Evolutionary conservation across 2,329 filamentous ascomycete genomes (phyloP).

Genomic region (Drechslerella stenobrocha): DNA sequence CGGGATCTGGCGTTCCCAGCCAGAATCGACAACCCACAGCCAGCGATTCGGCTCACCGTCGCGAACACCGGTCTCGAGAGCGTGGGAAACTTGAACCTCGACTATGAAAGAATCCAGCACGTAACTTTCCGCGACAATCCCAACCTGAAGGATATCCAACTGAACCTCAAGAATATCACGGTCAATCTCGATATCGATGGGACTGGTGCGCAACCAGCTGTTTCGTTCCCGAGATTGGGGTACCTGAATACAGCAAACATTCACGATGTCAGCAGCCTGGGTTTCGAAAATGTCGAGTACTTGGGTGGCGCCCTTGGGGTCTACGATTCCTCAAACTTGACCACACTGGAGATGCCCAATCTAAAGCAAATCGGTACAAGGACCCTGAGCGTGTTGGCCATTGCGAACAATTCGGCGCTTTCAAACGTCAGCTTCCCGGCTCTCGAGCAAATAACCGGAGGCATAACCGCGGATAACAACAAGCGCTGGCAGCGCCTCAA

Average conservation of each 20-base stretch:
- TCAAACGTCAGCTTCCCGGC: conserved; percentile 25
- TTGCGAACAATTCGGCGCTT: conserved; percentile 34
- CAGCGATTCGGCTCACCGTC: conserved; percentile 36
- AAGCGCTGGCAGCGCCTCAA: conserved; percentile 31
- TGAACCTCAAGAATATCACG: conserved; percentile 24
- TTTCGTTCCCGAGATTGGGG: conserved; percentile 25
- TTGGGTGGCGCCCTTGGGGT: conserved; percentile 44
- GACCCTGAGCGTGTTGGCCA: conserved; percentile 37
- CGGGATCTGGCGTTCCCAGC: conserved; percentile 30
- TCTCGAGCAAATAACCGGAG: conserved; percentile 30
- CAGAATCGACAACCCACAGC: conserved; percentile 31
- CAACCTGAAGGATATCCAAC: conserved; percentile 27
- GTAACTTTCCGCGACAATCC: conserved; percentile 41
- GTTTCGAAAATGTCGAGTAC: conserved; percentile 15
- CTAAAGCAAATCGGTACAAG: conserved; percentile 31
- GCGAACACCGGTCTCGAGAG: conserved; percentile 34
- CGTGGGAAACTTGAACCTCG: conserved; percentile 24
- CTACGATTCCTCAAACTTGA: conserved; percentile 27
- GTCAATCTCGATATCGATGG: conserved; percentile 44
- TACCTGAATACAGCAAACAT: conserved; percentile 46
- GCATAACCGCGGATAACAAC: conserved; percentile 34
- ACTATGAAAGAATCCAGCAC: conserved; percentile 34
- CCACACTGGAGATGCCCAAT: conserved; percentile 17
- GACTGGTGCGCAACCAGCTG: conserved; percentile 16
- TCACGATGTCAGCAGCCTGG: conserved; percentile 24